phyloP scores from a whole-genome alignment of 352 stramenopile species.

The Peronospora farinosa region DNA sequence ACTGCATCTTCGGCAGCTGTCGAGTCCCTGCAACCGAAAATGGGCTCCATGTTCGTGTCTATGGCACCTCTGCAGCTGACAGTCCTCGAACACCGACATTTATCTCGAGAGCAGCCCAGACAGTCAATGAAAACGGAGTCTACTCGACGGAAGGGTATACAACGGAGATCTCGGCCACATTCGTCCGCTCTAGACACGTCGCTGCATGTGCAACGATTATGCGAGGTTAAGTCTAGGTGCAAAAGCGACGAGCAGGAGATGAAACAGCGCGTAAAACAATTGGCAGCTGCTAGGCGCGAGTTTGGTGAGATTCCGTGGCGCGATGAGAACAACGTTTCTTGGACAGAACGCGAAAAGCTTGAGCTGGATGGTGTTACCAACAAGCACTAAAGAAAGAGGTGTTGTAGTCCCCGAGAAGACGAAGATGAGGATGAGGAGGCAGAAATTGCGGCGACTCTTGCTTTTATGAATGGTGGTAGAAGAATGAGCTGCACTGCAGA shows the following conservation, averaged over 20 bases:
- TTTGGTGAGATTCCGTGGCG: constrained; percentile 33
- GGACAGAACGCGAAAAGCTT: constrained; percentile 28
- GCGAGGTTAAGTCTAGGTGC: constrained; percentile 12
- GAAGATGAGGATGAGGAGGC: constrained; percentile 25
- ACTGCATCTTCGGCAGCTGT: constrained; percentile 14
- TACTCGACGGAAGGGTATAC: constrained; percentile 10
- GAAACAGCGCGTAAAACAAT: constrained; percentile 34
- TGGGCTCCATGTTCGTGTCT: constrained; percentile 30
- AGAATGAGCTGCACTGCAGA: constrained; percentile 20
- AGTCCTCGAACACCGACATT: constrained; percentile 24
- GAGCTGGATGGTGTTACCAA: constrained; percentile 29
- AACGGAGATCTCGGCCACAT: constrained; percentile 16
- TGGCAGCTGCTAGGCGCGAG: constrained; percentile 33
- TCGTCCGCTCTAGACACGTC: constrained; percentile 22
- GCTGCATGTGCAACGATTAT: constrained; percentile 23
- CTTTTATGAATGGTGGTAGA: constrained; percentile 22
- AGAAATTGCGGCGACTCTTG: constrained; percentile 24
- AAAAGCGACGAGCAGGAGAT: constrained; percentile 43
- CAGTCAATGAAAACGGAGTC: constrained; percentile 11
- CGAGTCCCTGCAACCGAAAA: constrained; percentile 20
- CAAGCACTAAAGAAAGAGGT: constrained; percentile 32
- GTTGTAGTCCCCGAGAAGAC: constrained; percentile 17
- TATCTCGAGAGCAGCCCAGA: constrained; percentile 11
- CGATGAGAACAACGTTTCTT: constrained; percentile 31
- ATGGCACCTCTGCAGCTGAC: constrained; percentile 21